Evolutionary conservation across 345 rosid species (phyloP), one percentile per base, ranked within the genome.

Genomic region (Salix udensis): DNA sequence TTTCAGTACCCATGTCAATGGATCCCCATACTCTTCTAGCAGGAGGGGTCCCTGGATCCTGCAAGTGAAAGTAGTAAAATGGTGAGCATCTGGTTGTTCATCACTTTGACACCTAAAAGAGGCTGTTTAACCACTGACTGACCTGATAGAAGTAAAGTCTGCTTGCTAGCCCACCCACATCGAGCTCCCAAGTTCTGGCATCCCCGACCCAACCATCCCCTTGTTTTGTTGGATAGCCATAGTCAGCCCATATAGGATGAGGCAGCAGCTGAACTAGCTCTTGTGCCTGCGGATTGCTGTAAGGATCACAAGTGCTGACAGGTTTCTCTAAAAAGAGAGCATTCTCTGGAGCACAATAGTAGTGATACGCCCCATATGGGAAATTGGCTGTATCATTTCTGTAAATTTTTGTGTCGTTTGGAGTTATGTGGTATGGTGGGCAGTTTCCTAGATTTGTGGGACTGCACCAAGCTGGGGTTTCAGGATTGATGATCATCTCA

Each of bases 401-500:
- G 81, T 69, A 77, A 70, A 81, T 65, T 40, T 68, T 77, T 39
- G 53, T 77, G 68, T 81, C 53, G 70, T 81, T 69, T 48, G 84
- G 84, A 52, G 80, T 77, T 62, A 81, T 81, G 72, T 81, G 84
- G 62, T 73, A 81, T 2, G 84, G 84, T 12, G 84, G 84, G 72
- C 84, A 81, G 61, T 68, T 70, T 46, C 31, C 24, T n/a, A 26
- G 72, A 65, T 13, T 13, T 3, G 18, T 68, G 9, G 78, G 72
- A 10, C 68, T 37, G 75, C 84, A 81, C 84, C 84, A 81, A 11
- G 84, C 71, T 11, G 67, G 67, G 52, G 78, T 81, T 50, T 75
- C 78, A 36, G 84, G 84, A 70, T 81, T 81, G 67, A 81, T 81
- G 48, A 81, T 81, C 84, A 81, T 81, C 72, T 81, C 84, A 21